Evolutionary conservation across 768 basidiomycete genomes (phyloP), one percentile per base, ranked within the genome.

Genomic region (Phylloporus scabripes): DNA sequence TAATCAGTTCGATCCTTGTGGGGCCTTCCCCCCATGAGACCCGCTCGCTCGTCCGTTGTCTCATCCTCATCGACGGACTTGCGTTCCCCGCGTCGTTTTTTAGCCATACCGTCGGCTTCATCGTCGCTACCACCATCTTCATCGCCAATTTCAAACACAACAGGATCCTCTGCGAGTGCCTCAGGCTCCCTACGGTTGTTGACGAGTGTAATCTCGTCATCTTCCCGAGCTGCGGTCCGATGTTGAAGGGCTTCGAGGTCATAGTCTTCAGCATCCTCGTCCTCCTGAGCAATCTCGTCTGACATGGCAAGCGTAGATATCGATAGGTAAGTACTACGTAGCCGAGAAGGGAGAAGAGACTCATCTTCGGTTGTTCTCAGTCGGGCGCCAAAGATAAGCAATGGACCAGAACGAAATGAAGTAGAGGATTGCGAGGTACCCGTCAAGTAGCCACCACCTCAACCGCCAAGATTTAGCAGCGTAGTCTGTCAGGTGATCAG

Each of bases 391-490:
- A 24, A 98, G 74, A 69, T 82, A 96, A 2, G 89, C 82, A 53
- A 97, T 92, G 9, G 79, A 72, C 52, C 73, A 70, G 66, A 98
- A 98, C 29, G 85, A 82, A 24, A 76, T 70, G 40, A 96, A 78
- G 65, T 95, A 98, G 21, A 98, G 81, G 40, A 94, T 75, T 1
- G 89, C 83, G 39, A 98, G 77, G 76, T 92, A 98, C 15, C 94
- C 96, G 60, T 99, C 96, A 36, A 99, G 76, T 6, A 99, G 74
- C 87, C 92, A 92, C 96, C 96, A 99, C 42, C 94, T 84, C 47
- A 80, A 75, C 51, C 76, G 79, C 93, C 93, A 97, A 15, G 90
- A 85, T 52, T 84, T 87, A 6, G 92, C 87, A 14, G 92, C 88
- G 63, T 94, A 97, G 64, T 95, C 92, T 93, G 47, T 4, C 32